Base-by-base conservation (phyloP, 192 early-diverging fungal genomes). In the Lunasporangiospora selenospora region DNA sequence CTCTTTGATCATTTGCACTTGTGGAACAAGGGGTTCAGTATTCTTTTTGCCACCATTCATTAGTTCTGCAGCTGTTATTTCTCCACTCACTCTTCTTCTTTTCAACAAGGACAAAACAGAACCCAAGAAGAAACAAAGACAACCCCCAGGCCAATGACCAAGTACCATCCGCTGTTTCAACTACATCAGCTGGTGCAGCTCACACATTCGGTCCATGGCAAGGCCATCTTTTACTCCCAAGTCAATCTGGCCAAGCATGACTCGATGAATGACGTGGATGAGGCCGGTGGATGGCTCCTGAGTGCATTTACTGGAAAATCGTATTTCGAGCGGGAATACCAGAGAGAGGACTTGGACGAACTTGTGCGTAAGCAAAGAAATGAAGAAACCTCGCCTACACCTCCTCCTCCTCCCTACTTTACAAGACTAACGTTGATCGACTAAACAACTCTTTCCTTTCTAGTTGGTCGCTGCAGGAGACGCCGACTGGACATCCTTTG, bases 241-340 rank as follows among this genome's bases (percentile, higher is more conserved):
- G 67, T 73, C 5, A 42, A 53, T 24, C 38, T 73, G n/a, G 27
- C 53, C 27, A 45, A 33, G 18, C 46, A 62, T 16, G 67, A 62
- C 48, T 19, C 49, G 15, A 53, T 53, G 10, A n/a, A n/a, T n/a
- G 59, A 73, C n/a, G 67, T 62, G 1, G 60, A 73, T 42, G 67
- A 73, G 23, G 67, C 60, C n/a, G 67, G 67, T 15, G 60, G 67
- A 6, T 73, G 67, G 67, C 8, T 62, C 18, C 33, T 73, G 6
- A 73, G 67, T 37, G 54, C 67, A 16, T 73, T 73, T 26, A 73
- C 67, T 3, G 67, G 67, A 1, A 73, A 73, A 31, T 44, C 46
- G n/a, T 73, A 73, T 27, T 73, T 73, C 19, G 67, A 73, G 42
- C 53, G 67, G n/a, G 67, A 73, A 24, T 73, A 73, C 45, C 44